Conservation (phyloP, 2,329 filamentous ascomycete species). For the Aspergillus brunneoviolaceus region DNA sequence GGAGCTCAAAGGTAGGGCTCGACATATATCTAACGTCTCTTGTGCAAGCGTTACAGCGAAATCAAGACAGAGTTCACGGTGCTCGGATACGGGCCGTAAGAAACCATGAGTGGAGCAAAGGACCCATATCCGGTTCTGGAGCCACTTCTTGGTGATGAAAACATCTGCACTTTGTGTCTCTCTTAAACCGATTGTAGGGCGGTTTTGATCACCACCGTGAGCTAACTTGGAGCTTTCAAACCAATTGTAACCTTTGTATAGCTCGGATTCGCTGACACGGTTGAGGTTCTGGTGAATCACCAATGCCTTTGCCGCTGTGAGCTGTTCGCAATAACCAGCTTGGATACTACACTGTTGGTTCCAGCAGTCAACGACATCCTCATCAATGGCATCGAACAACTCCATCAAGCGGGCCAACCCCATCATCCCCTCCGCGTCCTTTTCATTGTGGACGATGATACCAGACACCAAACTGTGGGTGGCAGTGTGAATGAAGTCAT, state of each 20-base stretch:
- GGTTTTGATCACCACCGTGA: slow-evolving; percentile 16
- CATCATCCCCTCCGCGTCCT: slow-evolving; percentile 45
- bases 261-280: slow-evolving; percentile 34
- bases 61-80: slow-evolving; percentile 37
- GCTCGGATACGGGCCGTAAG: slow-evolving; percentile 34
- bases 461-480: slow-evolving; percentile 39
- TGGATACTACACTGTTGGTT: slow-evolving; percentile 58
- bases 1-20: slow-evolving; percentile 33
- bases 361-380: slow-evolving; percentile 47
- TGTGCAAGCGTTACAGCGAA: slow-evolving; percentile 40
- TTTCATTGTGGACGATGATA: slow-evolving; percentile 46
- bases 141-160: slow-evolving; percentile 45
- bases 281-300: slow-evolving; percentile 37
- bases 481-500: slow-evolving; percentile 40
- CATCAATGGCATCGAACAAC: slow-evolving; percentile 45
- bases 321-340: slow-evolving; percentile 62
- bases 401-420: slow-evolving; percentile 46
- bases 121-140: slow-evolving; percentile 45
- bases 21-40: slow-evolving; percentile 36
- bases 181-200: slow-evolving; percentile 28
- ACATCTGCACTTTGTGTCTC: slow-evolving; percentile 47
- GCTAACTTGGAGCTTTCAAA: slow-evolving; percentile 36
- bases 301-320: slow-evolving; percentile 62
- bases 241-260: slow-evolving; percentile 39
- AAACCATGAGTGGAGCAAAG: slow-evolving; percentile 43